Percentiles rank a stretch among this genome's conserved stretches.
Evolutionary conservation across 352 stramenopile species (phyloP).

Genomic region (Globisporangium splendens): DNA sequence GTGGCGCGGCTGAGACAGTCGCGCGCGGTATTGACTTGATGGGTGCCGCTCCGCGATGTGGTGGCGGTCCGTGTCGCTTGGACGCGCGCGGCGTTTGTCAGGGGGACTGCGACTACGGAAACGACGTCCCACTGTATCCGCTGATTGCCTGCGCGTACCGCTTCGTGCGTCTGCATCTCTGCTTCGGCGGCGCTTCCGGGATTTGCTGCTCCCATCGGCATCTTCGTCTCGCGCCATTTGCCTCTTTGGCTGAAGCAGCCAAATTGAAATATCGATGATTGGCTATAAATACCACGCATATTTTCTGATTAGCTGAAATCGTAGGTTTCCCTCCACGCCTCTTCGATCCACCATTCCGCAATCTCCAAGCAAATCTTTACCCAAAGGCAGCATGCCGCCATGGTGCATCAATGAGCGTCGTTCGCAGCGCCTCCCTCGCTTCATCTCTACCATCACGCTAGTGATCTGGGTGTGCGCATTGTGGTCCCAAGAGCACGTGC

Average conservation of each 20-base stretch:
- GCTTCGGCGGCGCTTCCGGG: conserved; percentile 8
- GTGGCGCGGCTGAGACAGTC: conserved; percentile 3
- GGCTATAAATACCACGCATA: not conserved
- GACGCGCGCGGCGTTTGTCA: not conserved
- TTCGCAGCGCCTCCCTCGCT: not conserved
- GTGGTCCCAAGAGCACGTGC: not conserved
- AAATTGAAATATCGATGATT: not conserved
- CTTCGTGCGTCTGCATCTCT: not conserved
- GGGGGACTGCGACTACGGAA: conserved; percentile 5
- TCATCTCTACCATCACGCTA: not conserved
- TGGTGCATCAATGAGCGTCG: not conserved
- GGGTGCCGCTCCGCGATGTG: not conserved
- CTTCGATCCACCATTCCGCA: conserved; percentile 1
- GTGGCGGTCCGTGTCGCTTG: not conserved
- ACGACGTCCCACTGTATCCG: not conserved
- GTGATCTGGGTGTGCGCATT: not conserved
- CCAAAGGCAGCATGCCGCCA: not conserved
- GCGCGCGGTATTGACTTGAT: not conserved
- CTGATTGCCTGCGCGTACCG: not conserved
- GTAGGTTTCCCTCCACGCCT: not conserved
- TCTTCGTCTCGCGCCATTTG: conserved; percentile 5
- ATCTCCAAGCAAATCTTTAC: not conserved
- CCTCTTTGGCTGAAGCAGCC: not conserved
- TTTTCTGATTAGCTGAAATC: conserved; percentile 4
- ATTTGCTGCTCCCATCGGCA: not conserved